These are phyloP conservation scores for Stereocaulon alpinum DNA, from an alignment of 495 filamentous ascomycete genomes.

Conservation along the genomic window DNA sequence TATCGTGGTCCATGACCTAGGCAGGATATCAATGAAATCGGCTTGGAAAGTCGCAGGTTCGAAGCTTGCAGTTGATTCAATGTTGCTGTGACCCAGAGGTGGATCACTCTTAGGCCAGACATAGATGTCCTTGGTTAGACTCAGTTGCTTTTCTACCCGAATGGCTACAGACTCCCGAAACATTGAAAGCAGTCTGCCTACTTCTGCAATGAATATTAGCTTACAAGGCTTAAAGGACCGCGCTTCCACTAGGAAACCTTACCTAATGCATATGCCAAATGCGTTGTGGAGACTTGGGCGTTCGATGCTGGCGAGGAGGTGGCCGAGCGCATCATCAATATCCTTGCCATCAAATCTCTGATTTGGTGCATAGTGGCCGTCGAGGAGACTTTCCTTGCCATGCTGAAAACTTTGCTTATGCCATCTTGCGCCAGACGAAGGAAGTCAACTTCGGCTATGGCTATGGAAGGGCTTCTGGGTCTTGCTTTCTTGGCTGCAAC, in stretches of 20 bases:
- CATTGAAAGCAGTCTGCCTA: constrained; percentile 49
- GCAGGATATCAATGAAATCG: constrained; percentile 74
- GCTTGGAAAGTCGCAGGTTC: constrained; percentile 50
- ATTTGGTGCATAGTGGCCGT: constrained; percentile 42
- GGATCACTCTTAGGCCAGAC: constrained; percentile 32
- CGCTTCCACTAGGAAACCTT: constrained; percentile 3
- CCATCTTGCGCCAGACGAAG: constrained; percentile 51
- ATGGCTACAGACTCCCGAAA: constrained; percentile 49
- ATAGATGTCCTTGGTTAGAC: constrained; percentile 25
- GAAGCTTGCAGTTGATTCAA: constrained; percentile 22
- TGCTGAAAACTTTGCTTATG: constrained; percentile 44
- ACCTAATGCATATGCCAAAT: constrained; percentile 46
- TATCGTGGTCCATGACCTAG: constrained; percentile 69
- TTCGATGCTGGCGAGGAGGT: constrained; percentile 36
- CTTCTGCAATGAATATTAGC: constrained; percentile 34
- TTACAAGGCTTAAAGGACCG: not conserved
- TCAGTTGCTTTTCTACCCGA: constrained; percentile 29
- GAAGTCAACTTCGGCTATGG: constrained; percentile 16
- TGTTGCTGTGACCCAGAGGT: constrained; percentile 14
- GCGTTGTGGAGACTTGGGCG: constrained; percentile 41
- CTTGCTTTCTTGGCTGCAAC: not conserved
- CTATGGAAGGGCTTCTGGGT: not conserved
- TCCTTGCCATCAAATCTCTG: constrained; percentile 48
- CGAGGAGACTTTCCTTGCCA: constrained; percentile 41
- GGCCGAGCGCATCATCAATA: constrained; percentile 57